Evolutionary conservation across 257 asterid species (phyloP).

Genomic region (Prunella vulgaris): DNA sequence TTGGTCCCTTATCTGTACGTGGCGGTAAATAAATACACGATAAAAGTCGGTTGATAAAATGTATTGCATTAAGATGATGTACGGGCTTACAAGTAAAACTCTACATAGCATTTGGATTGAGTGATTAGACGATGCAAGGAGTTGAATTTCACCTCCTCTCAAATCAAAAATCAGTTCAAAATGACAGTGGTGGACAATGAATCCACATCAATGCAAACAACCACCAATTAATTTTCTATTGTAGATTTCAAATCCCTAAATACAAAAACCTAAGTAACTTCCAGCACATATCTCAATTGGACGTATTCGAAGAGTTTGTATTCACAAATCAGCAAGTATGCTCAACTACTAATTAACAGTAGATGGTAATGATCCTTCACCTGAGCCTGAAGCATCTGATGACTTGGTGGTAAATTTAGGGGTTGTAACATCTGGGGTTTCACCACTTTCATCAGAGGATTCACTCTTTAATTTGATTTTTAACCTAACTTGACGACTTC

Average conservation of each 20-base stretch:
- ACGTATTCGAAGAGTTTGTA: too few species aligned
- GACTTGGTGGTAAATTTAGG: constrained; percentile 35
- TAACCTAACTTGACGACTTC: constrained; percentile 35
- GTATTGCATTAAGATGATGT: background rate
- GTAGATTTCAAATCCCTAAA: too few species aligned
- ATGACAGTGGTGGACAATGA: too few species aligned
- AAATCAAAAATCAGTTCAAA: too few species aligned
- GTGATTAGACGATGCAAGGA: too few species aligned
- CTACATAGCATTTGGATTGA: too few species aligned
- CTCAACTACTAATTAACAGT: constrained; percentile 7
- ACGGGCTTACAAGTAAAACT: too few species aligned
- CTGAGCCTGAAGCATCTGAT: constrained; percentile 37
- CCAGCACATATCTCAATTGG: too few species aligned
- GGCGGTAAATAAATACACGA: background rate
- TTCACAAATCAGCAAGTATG: background rate
- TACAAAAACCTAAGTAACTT: too few species aligned
- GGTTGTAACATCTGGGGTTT: constrained; percentile 28
- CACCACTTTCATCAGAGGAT: constrained; percentile 35
- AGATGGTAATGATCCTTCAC: constrained; percentile 25
- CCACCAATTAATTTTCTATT: too few species aligned
- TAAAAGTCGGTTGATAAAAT: background rate
- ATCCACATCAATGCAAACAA: too few species aligned
- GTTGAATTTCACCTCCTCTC: too few species aligned
- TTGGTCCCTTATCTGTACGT: constrained; percentile 34
- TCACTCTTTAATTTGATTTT: constrained; percentile 29